Evolutionary conservation across 2,329 filamentous ascomycete genomes (phyloP).

Genomic region (Penicillium frequentans): DNA sequence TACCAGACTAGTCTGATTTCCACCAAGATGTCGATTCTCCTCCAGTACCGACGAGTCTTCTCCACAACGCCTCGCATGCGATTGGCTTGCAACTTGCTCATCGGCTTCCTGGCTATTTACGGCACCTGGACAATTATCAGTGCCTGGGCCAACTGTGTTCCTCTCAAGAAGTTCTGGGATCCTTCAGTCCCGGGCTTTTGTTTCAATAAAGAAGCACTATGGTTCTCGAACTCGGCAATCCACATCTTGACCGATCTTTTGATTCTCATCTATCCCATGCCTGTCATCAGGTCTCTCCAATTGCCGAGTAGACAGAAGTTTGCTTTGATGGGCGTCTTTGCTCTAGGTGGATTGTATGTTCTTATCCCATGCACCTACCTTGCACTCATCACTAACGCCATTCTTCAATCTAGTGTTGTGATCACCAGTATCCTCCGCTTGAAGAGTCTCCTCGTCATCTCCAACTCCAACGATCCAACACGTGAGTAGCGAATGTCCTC

Average conservation of each 20-base stretch:
- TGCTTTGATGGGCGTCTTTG: slow-evolving; percentile 43
- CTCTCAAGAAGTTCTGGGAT: slow-evolving; percentile 33
- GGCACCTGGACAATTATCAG: slow-evolving; percentile 33
- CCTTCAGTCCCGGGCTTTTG: slow-evolving; percentile 29
- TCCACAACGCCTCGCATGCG: slow-evolving; percentile 31
- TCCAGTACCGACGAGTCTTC: slow-evolving; percentile 39
- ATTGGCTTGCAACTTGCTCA: slow-evolving; percentile 32
- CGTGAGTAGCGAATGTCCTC: slow-evolving; percentile 17
- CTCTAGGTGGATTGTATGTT: slow-evolving; percentile 44
- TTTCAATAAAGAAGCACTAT: slow-evolving; percentile 41
- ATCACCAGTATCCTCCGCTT: slow-evolving; percentile 42
- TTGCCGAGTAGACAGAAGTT: slow-evolving; percentile 41
- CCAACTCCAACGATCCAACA: slow-evolving; percentile 29
- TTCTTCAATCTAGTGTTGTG: slow-evolving; percentile 30
- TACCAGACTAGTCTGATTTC: slow-evolving; percentile 35
- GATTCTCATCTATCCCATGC: slow-evolving; percentile 44
- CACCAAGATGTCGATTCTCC: slow-evolving; percentile 37
- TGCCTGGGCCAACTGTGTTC: slow-evolving; percentile 33
- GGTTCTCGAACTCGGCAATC: slow-evolving; percentile 46
- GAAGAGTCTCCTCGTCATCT: slow-evolving; percentile 28
- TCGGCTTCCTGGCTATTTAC: slow-evolving; percentile 34
- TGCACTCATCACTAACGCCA: slow-evolving; percentile 11
- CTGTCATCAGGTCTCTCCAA: slow-evolving; percentile 41
- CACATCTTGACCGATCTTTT: slow-evolving; percentile 45
- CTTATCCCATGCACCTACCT: background rate